Evolutionary conservation across 257 asterid species (phyloP).

Genomic region (Salvia hispanica): DNA sequence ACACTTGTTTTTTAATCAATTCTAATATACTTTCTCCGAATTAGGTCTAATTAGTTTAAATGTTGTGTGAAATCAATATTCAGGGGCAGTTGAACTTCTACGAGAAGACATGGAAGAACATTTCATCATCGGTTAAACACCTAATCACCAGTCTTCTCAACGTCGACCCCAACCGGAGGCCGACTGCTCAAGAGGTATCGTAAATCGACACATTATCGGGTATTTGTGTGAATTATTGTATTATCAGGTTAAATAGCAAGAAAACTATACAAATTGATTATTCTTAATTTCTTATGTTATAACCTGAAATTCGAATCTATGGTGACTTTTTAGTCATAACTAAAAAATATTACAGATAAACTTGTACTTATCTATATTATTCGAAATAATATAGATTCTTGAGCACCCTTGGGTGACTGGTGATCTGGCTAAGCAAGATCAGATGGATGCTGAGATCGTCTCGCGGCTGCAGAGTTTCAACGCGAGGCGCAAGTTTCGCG

Average conservation of each 20-base stretch:
- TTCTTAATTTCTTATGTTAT: too few species aligned
- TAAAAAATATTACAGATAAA: too few species aligned
- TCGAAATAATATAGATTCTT: slow-evolving; percentile 45
- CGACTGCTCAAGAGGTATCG: slow-evolving; percentile 68
- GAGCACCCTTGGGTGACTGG: slow-evolving; percentile 86
- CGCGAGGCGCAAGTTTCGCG: slow-evolving; percentile 85
- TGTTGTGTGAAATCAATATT: not conserved
- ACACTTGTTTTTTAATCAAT: slow-evolving; percentile 21
- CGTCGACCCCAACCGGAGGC: slow-evolving; percentile 70
- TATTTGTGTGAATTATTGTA: too few species aligned
- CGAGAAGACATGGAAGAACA: slow-evolving; percentile 87
- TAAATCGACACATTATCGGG: too few species aligned
- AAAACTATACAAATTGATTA: too few species aligned
- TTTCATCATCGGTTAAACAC: slow-evolving; percentile 72
- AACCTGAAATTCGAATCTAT: too few species aligned
- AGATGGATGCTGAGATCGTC: slow-evolving; percentile 81
- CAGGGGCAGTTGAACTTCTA: slow-evolving; percentile 83
- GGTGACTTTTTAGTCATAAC: too few species aligned
- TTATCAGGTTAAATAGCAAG: too few species aligned
- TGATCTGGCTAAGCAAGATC: slow-evolving; percentile 70
- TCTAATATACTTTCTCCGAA: not conserved
- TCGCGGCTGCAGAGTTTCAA: slow-evolving; percentile 69
- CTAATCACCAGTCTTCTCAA: slow-evolving; percentile 68
- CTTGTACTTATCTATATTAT: too few species aligned
- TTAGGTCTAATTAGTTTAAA: not conserved